These are phyloP conservation scores for Artemisia argyi DNA, from an alignment of 129 eudicot genomes.

Conservation along the genomic window DNA sequence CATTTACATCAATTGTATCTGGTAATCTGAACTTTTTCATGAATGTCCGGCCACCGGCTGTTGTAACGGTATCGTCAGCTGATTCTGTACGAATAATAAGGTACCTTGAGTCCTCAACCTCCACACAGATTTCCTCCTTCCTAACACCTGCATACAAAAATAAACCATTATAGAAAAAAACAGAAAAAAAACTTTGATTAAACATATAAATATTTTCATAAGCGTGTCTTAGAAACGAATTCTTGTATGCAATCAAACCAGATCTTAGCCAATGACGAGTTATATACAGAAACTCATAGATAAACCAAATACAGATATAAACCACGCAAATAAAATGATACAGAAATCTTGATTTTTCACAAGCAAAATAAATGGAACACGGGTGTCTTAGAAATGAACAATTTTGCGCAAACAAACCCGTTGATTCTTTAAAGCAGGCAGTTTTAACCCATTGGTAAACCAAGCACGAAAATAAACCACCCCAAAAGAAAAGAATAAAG, in stretches of 20 bases:
- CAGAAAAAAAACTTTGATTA: not conserved
- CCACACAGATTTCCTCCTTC: slow-evolving; percentile 85
- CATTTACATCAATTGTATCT: slow-evolving; percentile 57
- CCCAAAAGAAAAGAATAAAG: not conserved
- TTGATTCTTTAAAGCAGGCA: not conserved
- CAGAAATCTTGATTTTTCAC: not conserved
- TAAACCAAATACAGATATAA: not conserved
- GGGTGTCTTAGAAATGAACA: too few relatives aligned
- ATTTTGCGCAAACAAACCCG: not conserved
- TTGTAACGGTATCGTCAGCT: slow-evolving; percentile 34
- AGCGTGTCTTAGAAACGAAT: too few relatives aligned
- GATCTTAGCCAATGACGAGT: too few relatives aligned
- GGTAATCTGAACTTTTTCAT: slow-evolving; percentile 77
- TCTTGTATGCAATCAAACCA: too few relatives aligned
- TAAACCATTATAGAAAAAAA: not conserved
- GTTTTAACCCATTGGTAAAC: not conserved
- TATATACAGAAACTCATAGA: too few relatives aligned
- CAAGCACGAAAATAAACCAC: not conserved
- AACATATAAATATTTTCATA: too few relatives aligned
- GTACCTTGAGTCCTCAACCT: slow-evolving; percentile 79
- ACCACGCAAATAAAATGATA: not conserved
- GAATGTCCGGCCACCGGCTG: slow-evolving; percentile 49
- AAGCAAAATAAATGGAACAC: not conserved
- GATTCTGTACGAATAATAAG: slow-evolving; percentile 79
- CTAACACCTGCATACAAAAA: slow-evolving; percentile 49